A percentile compares a stretch with the other conserved stretches of the same genome.
Conservation (phyloP, 805 yeast genomes). For the Wickerhamiella azyma region DNA sequence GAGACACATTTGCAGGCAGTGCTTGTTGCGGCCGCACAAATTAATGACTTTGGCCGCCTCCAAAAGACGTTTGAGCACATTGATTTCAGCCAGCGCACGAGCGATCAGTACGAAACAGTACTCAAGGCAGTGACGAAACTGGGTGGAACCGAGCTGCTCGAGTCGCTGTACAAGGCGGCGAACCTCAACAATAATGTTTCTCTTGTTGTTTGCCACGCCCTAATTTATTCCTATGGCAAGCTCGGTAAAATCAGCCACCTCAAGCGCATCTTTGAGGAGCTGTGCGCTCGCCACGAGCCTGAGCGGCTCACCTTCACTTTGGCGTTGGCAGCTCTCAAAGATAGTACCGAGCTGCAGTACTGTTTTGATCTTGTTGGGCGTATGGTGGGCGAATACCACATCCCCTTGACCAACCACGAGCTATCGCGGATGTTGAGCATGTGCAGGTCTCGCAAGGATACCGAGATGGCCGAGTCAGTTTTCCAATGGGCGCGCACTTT, state of each 20-base stretch:
- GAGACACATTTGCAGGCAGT: conserved; percentile 37
- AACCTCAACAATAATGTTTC: conserved; percentile 37
- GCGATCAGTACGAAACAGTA: conserved; percentile 45
- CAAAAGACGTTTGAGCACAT: conserved; percentile 39
- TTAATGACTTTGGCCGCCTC: conserved; percentile 40
- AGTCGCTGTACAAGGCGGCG: conserved; percentile 35
- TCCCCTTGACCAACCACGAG: conserved; percentile 17
- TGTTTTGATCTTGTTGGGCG: conserved; percentile 21
- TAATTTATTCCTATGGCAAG: conserved; percentile 32
- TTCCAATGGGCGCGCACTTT: conserved; percentile 21
- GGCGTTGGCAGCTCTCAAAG: conserved; percentile 27
- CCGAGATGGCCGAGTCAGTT: conserved; percentile 17
- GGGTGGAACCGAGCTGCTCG: conserved; percentile 37
- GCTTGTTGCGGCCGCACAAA: conserved; percentile 33
- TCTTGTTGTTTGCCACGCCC: conserved; percentile 30
- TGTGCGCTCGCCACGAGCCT: conserved; percentile 24
- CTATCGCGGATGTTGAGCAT: conserved; percentile 20
- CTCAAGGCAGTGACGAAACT: conserved; percentile 43
- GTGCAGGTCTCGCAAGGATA: conserved; percentile 22
- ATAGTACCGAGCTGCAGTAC: conserved; percentile 27
- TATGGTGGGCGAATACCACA: conserved; percentile 14
- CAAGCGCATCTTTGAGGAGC: conserved; percentile 27
- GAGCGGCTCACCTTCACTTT: conserved; percentile 24
- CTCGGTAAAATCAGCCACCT: conserved; percentile 29
- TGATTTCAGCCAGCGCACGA: conserved; percentile 17